These are phyloP conservation scores for Magnolia sinica DNA, from an alignment of 164 flowering plant genomes.

Conservation along the genomic window DNA sequence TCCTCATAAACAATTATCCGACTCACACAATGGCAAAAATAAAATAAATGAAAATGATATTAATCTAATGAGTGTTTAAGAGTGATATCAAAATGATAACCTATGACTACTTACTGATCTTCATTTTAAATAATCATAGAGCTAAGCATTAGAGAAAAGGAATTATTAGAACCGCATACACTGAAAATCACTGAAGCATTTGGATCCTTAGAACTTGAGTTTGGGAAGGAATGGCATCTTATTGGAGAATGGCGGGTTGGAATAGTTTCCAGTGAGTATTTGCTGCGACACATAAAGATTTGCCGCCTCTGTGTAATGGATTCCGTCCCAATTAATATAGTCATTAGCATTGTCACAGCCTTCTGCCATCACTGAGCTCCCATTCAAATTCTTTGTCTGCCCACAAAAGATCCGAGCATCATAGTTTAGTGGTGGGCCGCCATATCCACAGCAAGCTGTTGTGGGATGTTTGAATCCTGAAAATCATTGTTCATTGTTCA, in stretches of 20 bases:
- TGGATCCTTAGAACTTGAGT: conserved; percentile 40
- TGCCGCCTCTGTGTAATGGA: conserved; percentile 86
- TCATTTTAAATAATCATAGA: too few relatives aligned
- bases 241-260: conserved; percentile 63
- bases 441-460: conserved; percentile 78
- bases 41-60: not conserved
- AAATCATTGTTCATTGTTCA: conserved; percentile 4
- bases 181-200: not conserved
- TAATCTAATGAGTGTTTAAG: not conserved
- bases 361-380: conserved; percentile 53
- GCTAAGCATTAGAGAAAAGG: not conserved
- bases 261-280: conserved; percentile 73
- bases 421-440: conserved; percentile 73
- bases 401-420: conserved; percentile 65
- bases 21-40: too few relatives aligned
- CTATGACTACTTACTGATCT: not conserved
- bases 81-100: not conserved
- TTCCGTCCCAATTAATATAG: conserved; percentile 84
- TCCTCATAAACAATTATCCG: too few relatives aligned
- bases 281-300: conserved; percentile 58
- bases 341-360: conserved; percentile 55
- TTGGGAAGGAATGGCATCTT: conserved; percentile 55
- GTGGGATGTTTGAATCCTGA: conserved; percentile 71
- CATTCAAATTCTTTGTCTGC: conserved; percentile 55
- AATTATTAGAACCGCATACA: not conserved